A percentile compares a stretch with the other conserved stretches of the same genome.
These are phyloP conservation scores for Beauveria brongniartii DNA, from an alignment of 2,329 filamentous ascomycete genomes.

Conservation along the genomic window DNA sequence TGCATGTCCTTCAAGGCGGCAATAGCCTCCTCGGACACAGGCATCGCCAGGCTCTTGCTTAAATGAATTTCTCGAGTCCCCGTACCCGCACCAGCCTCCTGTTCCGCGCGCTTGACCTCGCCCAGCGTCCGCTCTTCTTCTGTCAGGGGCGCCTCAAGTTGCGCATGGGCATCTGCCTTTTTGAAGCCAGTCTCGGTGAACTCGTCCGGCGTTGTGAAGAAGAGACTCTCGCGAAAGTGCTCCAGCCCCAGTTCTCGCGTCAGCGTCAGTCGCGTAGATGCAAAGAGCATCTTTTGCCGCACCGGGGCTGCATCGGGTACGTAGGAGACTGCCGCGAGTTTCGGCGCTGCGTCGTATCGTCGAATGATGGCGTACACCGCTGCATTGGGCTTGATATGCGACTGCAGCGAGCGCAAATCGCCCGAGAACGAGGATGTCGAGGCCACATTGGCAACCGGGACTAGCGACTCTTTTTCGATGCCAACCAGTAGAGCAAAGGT, in stretches of 20 bases:
- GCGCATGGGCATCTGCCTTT: slow-evolving; percentile 61
- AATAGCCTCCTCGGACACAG: slow-evolving; percentile 54
- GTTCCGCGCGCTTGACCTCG: slow-evolving; percentile 67
- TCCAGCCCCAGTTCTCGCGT: slow-evolving; percentile 70
- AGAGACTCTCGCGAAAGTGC: slow-evolving; percentile 69
- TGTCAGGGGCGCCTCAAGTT: slow-evolving; percentile 62
- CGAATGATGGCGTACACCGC: slow-evolving; percentile 71
- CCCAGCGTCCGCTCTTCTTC: slow-evolving; percentile 67
- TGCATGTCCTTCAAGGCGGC: slow-evolving; percentile 54
- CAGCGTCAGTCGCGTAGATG: slow-evolving; percentile 66
- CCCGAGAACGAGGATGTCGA: slow-evolving; percentile 50
- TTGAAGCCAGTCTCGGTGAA: slow-evolving; percentile 61
- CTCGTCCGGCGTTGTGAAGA: slow-evolving; percentile 62
- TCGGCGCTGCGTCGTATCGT: slow-evolving; percentile 48
- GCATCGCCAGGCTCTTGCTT: slow-evolving; percentile 49
- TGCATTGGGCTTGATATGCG: slow-evolving; percentile 56
- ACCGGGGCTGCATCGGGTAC: slow-evolving; percentile 72
- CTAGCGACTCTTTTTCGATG: slow-evolving; percentile 61
- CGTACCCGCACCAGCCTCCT: slow-evolving; percentile 64
- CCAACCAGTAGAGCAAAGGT: slow-evolving; percentile 65
- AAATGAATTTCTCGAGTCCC: slow-evolving; percentile 49
- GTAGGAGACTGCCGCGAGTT: slow-evolving; percentile 65
- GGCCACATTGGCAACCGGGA: slow-evolving; percentile 48
- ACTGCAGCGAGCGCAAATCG: slow-evolving; percentile 55
- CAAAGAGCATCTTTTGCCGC: slow-evolving; percentile 81